These are phyloP conservation scores for Solanum phureja DNA, from an alignment of 257 asterid species.

Conservation along the genomic window DNA sequence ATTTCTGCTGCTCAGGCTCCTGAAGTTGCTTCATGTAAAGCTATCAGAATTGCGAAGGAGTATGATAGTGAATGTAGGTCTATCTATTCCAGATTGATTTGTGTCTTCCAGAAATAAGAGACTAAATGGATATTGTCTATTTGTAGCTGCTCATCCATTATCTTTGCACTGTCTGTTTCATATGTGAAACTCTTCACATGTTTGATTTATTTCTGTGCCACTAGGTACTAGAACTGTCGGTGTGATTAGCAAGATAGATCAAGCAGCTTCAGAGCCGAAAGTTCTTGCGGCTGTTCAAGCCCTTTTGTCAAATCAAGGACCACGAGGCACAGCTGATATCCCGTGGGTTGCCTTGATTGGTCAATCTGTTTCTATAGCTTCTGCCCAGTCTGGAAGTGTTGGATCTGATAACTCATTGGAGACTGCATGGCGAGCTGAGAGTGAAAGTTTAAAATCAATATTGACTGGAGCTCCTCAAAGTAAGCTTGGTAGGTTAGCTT, in stretches of 20 bases:
- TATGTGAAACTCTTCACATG: background rate
- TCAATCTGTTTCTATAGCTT: constrained; percentile 86
- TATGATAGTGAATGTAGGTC: constrained; percentile 91
- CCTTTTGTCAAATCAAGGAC: constrained; percentile 85
- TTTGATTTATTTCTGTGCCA: background rate
- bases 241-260: constrained; percentile 89
- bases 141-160: background rate
- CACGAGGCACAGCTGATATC: constrained; percentile 83
- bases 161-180: background rate
- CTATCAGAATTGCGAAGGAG: constrained; percentile 88
- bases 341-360: constrained; percentile 99
- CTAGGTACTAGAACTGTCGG: constrained; percentile 94
- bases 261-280: constrained; percentile 85
- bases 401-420: constrained; percentile 84
- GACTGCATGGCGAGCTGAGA: constrained; percentile 95
- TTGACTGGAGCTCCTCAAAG: constrained; percentile 81
- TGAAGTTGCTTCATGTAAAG: constrained; percentile 89
- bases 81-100: constrained; percentile 9
- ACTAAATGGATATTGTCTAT: background rate
- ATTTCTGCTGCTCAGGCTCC: constrained; percentile 94
- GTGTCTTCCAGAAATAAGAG: background rate
- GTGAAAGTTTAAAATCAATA: constrained; percentile 82
- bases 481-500: constrained; percentile 93
- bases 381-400: constrained; percentile 73
- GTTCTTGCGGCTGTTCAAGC: constrained; percentile 94